These are phyloP conservation scores for Chlorella ohadii DNA, from an alignment of 139 green algal genomes.

Conservation along the genomic window DNA sequence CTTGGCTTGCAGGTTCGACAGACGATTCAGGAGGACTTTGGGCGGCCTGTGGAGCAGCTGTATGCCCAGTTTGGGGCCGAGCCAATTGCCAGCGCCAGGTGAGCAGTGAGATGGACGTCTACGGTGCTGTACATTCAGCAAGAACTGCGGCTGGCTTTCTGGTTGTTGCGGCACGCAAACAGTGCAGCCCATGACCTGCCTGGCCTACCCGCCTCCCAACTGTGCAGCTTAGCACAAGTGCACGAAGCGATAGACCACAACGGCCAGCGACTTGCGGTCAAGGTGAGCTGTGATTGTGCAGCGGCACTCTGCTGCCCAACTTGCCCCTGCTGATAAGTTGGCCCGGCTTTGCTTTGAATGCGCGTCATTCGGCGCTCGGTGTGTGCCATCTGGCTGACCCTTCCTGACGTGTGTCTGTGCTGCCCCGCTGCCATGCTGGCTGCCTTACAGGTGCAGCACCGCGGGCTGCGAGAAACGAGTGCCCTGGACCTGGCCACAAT, in stretches of 20 bases:
- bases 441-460: constrained; percentile 78
- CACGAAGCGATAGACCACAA: constrained; percentile 76
- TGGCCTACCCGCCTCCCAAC: neutral
- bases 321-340: too few relatives aligned
- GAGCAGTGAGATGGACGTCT: neutral
- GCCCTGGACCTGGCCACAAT: constrained; percentile 87
- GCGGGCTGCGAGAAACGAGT: constrained; percentile 74
- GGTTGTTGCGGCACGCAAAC: too few relatives aligned
- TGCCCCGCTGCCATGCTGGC: neutral
- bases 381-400: too few relatives aligned
- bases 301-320: too few relatives aligned
- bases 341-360: too few relatives aligned
- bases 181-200: neutral
- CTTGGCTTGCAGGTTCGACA: constrained; percentile 51
- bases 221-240: constrained; percentile 67
- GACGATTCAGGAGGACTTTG: constrained; percentile 85
- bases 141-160: too few relatives aligned
- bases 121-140: too few relatives aligned
- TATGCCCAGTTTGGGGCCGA: constrained; percentile 84
- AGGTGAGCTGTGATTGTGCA: constrained; percentile 44
- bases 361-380: too few relatives aligned
- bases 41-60: constrained; percentile 70
- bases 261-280: constrained; percentile 82
- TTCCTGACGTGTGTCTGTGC: too few relatives aligned
- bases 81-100: constrained; percentile 91